Evolutionary conservation across 2,329 filamentous ascomycete species (phyloP), one percentile per base, ranked within the genome.

Genomic region (Trichoderma atroviride): DNA sequence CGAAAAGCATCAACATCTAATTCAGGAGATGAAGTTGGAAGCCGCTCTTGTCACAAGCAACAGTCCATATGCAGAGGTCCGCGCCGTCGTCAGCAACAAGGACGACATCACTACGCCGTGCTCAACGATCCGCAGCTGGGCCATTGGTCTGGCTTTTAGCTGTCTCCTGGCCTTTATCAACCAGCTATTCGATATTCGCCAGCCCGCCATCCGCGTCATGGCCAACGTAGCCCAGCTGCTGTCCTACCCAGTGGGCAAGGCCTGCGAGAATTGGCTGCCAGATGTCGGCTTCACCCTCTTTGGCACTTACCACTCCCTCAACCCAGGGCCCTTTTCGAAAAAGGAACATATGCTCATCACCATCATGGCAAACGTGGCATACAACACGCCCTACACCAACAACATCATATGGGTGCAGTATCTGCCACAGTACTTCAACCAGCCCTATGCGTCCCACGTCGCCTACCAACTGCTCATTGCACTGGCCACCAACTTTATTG

Each of bases 331-430:
- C 2, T 89, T 89, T 74, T 85, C 84, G 66, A 84, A 84, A 74
- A 89, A 89, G 77, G 87, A 89, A 76, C 87, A 89, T 74, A 86
- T 87, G 81, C 80, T 89, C 52, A 86, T 88, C 71, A 85, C 85
- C 70, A 86, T 88, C 76, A 87, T 88, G 85, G 87, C 89, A 67
- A 90, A 90, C 75, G 85, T 86, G 14, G 83, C 83, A 14, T 85
- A 82, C 76, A 83, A 83, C 70, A 80, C 81, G 4, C 85, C 85
- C 0, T 87, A 87, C 74, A 87, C 85, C 3, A 84, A 84, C 76
- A 81, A 85, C 74, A 86, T 87, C 69, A 84, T 87, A 70, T 86
- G 84, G 84, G 83, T 83, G 6, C 85, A 87, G 62, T 82, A 79
- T 66, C 76, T 87, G 50, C 83, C 84, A 0, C 80, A 82, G 72